These are phyloP conservation scores for Coemansia sp. DNA, from an alignment of 192 early-diverging fungal genomes.

Conservation along the genomic window DNA sequence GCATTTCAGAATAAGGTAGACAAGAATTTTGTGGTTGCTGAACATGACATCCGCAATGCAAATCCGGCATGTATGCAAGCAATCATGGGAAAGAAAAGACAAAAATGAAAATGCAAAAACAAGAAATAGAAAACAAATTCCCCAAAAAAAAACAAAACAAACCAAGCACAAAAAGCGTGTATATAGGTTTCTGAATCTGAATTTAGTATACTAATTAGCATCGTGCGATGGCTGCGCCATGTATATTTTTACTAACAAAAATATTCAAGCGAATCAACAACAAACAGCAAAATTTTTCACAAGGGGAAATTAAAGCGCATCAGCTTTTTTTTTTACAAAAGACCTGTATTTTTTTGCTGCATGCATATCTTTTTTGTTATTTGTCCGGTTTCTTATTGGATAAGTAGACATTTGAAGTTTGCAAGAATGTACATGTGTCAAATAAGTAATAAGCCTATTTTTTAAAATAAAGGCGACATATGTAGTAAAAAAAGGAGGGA, in stretches of 20 bases:
- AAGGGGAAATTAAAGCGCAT: no score
- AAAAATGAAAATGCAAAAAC: not conserved
- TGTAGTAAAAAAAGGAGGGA: not conserved
- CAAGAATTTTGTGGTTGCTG: not conserved
- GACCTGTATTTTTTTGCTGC: not conserved
- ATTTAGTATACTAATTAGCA: not conserved
- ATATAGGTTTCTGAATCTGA: not conserved
- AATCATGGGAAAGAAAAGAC: not conserved
- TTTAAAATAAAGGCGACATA: not conserved
- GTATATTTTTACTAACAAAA: not conserved
- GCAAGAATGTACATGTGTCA: no score
- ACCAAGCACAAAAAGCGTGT: not conserved
- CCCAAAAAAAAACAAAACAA: not conserved
- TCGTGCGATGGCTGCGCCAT: not conserved
- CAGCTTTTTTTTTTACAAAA: no score
- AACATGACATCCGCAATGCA: constrained; percentile 5
- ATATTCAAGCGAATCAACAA: not conserved
- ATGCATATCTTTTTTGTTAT: not conserved
- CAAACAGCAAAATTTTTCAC: not conserved
- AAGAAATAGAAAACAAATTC: no score
- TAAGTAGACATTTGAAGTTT: not conserved
- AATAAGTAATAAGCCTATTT: not conserved
- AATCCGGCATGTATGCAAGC: not conserved
- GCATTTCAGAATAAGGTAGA: not conserved
- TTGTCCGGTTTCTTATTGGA: not conserved